Evolutionary conservation across 2,329 filamentous ascomycete species (phyloP).

Genomic region (Penicillium crustosum): DNA sequence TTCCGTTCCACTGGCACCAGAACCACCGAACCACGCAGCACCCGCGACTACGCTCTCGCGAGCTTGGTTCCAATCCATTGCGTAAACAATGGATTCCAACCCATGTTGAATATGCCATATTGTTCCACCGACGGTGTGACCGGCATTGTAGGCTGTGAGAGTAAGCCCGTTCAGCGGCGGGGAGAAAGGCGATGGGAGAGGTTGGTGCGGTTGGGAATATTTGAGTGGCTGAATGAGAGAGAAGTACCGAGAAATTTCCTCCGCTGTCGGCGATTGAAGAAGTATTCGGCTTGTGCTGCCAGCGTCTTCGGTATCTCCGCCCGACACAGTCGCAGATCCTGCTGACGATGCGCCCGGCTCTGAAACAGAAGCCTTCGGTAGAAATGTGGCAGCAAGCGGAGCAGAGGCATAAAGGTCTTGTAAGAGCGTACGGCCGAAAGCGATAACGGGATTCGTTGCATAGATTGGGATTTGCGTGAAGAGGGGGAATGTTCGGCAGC

Average conservation of each 20-base stretch:
- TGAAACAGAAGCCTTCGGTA: constrained; percentile 70
- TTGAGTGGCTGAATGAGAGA: constrained; percentile 87
- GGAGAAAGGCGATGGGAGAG: constrained; percentile 80
- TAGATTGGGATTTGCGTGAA: constrained; percentile 93
- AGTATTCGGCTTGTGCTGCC: constrained; percentile 49
- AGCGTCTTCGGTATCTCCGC: constrained; percentile 32
- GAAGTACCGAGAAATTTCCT: constrained; percentile 93
- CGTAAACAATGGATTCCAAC: constrained; percentile 94
- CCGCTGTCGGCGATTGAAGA: constrained; percentile 69
- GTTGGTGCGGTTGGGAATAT: constrained; percentile 94
- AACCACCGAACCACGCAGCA: constrained; percentile 87
- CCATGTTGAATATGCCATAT: constrained; percentile 99
- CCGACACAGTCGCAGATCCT: constrained; percentile 33
- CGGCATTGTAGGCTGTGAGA: constrained; percentile 94
- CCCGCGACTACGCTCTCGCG: constrained; percentile 91
- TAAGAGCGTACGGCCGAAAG: constrained; percentile 83
- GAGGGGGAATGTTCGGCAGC: constrained; percentile 91
- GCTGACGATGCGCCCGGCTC: constrained; percentile 50
- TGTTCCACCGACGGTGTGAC: constrained; percentile 91
- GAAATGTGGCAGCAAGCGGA: constrained; percentile 80
- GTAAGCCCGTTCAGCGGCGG: constrained; percentile 87
- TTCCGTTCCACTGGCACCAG: constrained; percentile 76
- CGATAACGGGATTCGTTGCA: constrained; percentile 89
- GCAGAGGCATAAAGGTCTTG: constrained; percentile 92
- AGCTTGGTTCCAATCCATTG: constrained; percentile 98